These are phyloP conservation scores for Tolypocladium sp. DNA, from an alignment of 2,329 filamentous ascomycete species.

Conservation along the genomic window DNA sequence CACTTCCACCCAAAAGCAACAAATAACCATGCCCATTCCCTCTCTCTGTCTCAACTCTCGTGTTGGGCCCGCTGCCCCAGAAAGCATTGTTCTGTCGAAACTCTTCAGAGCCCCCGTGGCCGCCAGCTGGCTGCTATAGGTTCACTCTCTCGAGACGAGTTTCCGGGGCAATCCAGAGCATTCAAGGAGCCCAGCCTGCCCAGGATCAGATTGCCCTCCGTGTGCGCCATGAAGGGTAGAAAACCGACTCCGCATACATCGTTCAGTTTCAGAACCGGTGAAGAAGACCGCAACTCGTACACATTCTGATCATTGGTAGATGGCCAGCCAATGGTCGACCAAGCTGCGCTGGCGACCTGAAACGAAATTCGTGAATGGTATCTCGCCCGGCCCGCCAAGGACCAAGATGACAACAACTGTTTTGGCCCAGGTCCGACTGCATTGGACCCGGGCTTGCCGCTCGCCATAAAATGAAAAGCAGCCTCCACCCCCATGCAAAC, in stretches of 20 bases:
- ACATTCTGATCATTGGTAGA: not conserved
- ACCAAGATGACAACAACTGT: not conserved
- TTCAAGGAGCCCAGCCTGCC: not conserved
- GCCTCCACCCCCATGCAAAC: not conserved
- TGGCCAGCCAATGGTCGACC: not conserved
- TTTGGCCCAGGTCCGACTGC: not conserved
- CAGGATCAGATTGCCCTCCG: not conserved
- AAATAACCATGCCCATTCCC: not conserved
- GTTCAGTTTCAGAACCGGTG: not conserved
- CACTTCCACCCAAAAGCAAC: not conserved
- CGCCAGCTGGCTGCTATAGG: not conserved
- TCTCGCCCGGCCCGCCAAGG: not conserved
- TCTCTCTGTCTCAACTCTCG: not conserved
- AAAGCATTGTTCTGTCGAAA: not conserved
- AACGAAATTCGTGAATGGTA: not conserved
- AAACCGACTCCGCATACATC: not conserved
- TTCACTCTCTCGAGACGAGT: not conserved
- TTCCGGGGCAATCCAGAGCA: not conserved
- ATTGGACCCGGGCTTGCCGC: not conserved
- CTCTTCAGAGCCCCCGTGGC: not conserved
- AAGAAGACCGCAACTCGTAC: conserved; percentile 1
- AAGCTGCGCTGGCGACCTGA: not conserved
- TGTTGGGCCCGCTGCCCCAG: not conserved
- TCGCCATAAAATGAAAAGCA: not conserved
- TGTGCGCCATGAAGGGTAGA: not conserved